These are phyloP conservation scores for Ziziphus jujuba DNA, from an alignment of 306 rosid species.

Conservation along the genomic window DNA sequence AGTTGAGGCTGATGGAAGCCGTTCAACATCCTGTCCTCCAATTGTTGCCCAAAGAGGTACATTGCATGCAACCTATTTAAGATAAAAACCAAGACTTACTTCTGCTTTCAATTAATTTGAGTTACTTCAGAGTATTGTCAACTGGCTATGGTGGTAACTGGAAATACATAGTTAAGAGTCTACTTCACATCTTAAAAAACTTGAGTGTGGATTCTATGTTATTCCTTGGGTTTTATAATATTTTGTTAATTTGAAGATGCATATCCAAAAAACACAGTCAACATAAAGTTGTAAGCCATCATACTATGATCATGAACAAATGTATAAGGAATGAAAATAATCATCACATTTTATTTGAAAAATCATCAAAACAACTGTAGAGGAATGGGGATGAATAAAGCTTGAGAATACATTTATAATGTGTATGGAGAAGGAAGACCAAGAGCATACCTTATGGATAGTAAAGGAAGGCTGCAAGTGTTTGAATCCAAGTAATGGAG, in stretches of 20 bases:
- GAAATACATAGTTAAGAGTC: too few species aligned
- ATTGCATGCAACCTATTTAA: slow-evolving; percentile 74
- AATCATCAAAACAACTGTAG: slow-evolving; percentile 19
- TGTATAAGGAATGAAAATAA: background rate
- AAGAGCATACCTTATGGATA: slow-evolving; percentile 75
- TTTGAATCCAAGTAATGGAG: slow-evolving; percentile 96
- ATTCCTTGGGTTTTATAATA: background rate
- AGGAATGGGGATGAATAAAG: slow-evolving; percentile 16
- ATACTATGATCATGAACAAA: background rate
- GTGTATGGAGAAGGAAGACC: slow-evolving; percentile 21
- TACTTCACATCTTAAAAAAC: too few species aligned
- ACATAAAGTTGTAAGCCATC: background rate
- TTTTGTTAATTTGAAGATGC: background rate
- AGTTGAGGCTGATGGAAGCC: slow-evolving; percentile 99
- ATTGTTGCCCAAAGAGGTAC: slow-evolving; percentile 89
- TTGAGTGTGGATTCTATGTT: too few species aligned
- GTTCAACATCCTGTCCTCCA: slow-evolving; percentile 95
- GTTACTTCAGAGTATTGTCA: background rate
- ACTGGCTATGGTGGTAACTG: too few species aligned
- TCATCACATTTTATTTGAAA: background rate
- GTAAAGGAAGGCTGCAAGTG: slow-evolving; percentile 90
- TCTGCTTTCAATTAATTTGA: background rate
- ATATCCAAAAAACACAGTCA: background rate
- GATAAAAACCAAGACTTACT: slow-evolving; percentile 13
- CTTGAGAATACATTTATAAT: slow-evolving; percentile 13